Evolutionary conservation across 202 grass and related monocot species (phyloP), one percentile per base, ranked within the genome.

Genomic region (Bolboschoenoplectus hybrid): DNA sequence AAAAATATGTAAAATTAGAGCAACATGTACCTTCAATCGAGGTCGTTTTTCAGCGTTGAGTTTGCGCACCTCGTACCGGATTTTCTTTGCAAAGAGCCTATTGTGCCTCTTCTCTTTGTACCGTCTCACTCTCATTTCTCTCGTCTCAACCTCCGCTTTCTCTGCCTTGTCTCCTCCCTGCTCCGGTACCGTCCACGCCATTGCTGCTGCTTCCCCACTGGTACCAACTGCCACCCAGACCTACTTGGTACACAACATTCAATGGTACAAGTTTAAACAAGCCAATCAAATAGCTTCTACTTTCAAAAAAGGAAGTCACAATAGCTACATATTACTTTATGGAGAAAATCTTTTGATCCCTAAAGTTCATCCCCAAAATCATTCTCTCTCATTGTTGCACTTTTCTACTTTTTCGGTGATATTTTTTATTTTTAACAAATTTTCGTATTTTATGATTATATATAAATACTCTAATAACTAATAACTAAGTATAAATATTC

Each of bases 31-130:
- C 96, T 98, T 98, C 74, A 94, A 86, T 6, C 96, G 87, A 40
- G 96, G 96, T 53, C 96, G 88, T 79, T 89, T 92, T 74, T 94
- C 96, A 20, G 96, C 96, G 86, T 94, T 95, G 73, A 85, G 75
- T 84, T 94, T 94, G 87, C 96, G 91, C 74, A 98, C 93, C 91
- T 98, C 91, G 87, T 98, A 98, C 12, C 96, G 87, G 80, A 95
- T 91, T 88, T 89, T 87, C 86, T 94, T 95, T 1, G 89, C 89
- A 67, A 98, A 98, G 20, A 95, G 68, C 78, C 96, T 83, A 63
- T 86, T 91, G 9, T 82, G 88, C 20, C 96, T 87, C 89, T 98
- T 98, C 91, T 98, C 90, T 89, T 86, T 98, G 90, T 98, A 98
- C 7, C 96, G 83, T 87, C 12, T 84, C 81, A 98, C 90, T 36